Base-by-base conservation (phyloP, 805 yeast species). In the Saccharomyces paradoxus region DNA sequence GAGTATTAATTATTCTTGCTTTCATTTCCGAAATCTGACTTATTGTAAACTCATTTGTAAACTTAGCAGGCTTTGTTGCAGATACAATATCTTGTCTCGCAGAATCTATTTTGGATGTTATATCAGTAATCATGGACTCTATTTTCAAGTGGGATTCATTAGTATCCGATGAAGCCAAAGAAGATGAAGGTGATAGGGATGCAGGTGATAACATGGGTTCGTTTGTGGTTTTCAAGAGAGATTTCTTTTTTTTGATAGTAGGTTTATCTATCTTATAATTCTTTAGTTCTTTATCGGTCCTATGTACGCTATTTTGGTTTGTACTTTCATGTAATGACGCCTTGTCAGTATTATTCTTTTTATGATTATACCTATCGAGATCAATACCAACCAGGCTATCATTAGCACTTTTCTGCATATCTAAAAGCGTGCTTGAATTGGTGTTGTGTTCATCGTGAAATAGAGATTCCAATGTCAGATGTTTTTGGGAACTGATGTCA, bases 1-100 rank as follows among this genome's bases (percentile, higher is more conserved):
- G 71, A 30, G 71, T 68, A 48, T 62, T 68, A 32, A 68, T 65
- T 26, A 68, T 67, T 51, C 71, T 60, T 57, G 60, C 63, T 56
- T 66, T 67, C 62, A 61, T 64, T 44, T 67, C 70, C 13, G 64
- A 55, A 10, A 68, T 63, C 56, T 68, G 72, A 10, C 53, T 46
- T 67, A 67, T 64, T 7, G 71, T 65, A 47, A 58, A 67, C 51
- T 66, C 67, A 37, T 65, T 65, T 21, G 69, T 62, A 12, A 61
- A 52, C 55, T 64, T 64, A 17, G 58, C 59, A 22, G 67, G 64
- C 29, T 22, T 54, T 31, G 14, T 26, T 28, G 27, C 22, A 30
- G 24, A 51, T 6, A 22, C 32, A 14, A 31, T 52, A 17, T 32
- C 24, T 24, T 27, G 28, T 21, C 21, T 32, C 12, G 14, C 17